Conservation (phyloP, 2,329 filamentous ascomycete genomes). For the Pseudogymnoascus sp. region DNA sequence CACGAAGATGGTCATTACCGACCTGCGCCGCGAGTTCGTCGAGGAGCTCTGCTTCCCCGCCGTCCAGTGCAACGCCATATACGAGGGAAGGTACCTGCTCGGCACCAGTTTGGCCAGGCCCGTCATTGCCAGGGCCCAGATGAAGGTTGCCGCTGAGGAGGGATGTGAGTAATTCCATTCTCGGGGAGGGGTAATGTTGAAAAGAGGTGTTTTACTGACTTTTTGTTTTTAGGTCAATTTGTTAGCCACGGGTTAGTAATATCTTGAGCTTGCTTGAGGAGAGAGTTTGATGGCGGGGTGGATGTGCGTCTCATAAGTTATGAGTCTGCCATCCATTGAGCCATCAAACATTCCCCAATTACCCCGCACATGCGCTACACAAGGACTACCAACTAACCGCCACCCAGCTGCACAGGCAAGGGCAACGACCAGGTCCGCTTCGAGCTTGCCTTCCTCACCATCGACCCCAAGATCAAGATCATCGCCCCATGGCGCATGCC, state of each 20-base stretch:
- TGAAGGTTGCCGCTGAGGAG: conserved; percentile 55
- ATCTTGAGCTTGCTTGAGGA: background rate
- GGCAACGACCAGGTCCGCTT: conserved; percentile 61
- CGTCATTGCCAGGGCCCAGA: conserved; percentile 61
- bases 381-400: conserved; percentile 27
- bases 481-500: conserved; percentile 69
- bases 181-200: background rate
- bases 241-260: conserved; percentile 5
- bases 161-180: conserved; percentile 36
- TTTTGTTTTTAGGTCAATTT: background rate
- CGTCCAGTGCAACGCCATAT: conserved; percentile 65
- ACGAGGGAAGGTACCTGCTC: conserved; percentile 58
- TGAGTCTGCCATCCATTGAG: conserved; percentile 1
- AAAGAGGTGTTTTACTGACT: background rate
- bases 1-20: conserved; percentile 36
- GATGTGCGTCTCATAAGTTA: background rate
- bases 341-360: background rate
- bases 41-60: conserved; percentile 75
- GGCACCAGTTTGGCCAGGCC: conserved; percentile 60
- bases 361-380: background rate
- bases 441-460: conserved; percentile 53
- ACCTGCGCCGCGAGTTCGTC: conserved; percentile 69
- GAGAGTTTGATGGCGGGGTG: background rate
- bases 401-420: conserved; percentile 49
- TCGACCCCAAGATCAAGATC: conserved; percentile 59